Evolutionary conservation across 768 basidiomycete species (phyloP).

Genomic region (Cytidiella melzeri): DNA sequence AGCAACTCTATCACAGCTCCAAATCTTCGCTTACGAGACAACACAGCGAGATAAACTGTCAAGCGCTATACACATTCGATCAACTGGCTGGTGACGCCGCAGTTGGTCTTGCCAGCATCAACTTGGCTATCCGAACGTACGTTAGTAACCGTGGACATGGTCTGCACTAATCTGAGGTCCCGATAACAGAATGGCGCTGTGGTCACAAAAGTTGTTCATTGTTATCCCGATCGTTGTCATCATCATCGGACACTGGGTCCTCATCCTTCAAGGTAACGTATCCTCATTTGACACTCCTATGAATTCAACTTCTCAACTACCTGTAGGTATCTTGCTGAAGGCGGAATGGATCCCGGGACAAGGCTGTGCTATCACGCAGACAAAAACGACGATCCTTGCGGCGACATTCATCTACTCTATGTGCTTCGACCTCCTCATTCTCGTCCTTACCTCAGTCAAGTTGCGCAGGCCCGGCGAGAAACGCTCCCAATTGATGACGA

Average conservation of each 20-base stretch:
- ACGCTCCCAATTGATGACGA: constrained; percentile 50
- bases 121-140: constrained; percentile 63
- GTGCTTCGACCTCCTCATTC: constrained; percentile 61
- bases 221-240: constrained; percentile 44
- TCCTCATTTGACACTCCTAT: not conserved
- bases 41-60: constrained; percentile 42
- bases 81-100: constrained; percentile 58
- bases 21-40: too few relatives aligned
- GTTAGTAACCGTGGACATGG: too few relatives aligned
- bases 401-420: constrained; percentile 70
- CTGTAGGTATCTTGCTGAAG: constrained; percentile 50
- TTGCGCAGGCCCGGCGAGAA: constrained; percentile 43
- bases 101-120: constrained; percentile 66
- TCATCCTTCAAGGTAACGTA: constrained; percentile 54
- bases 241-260: constrained; percentile 67
- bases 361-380: constrained; percentile 54
- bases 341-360: constrained; percentile 42
- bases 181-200: constrained; percentile 59
- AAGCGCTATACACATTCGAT: constrained; percentile 64
- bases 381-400: constrained; percentile 54
- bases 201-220: constrained; percentile 53
- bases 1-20: too few relatives aligned
- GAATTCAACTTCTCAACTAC: not conserved
- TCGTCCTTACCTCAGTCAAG: constrained; percentile 57
- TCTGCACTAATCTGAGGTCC: too few relatives aligned